phyloP scores from a whole-genome alignment of 257 asterid genomes.

The Solanum rostratum region DNA sequence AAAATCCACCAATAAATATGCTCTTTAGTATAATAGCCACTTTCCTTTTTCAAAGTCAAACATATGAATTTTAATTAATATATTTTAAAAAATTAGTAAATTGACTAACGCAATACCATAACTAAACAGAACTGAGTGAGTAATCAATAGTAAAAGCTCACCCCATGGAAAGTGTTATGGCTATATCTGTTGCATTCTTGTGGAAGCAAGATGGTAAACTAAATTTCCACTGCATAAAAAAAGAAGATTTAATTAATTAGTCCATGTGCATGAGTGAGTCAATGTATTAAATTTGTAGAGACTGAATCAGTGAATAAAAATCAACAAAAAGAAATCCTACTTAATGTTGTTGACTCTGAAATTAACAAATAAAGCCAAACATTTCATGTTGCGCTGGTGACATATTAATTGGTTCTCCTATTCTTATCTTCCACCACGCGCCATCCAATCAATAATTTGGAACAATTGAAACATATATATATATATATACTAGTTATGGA shows the following conservation, averaged over 20 bases:
- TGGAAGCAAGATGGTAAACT: neutral
- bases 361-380: neutral
- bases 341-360: neutral
- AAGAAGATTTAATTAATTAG: neutral
- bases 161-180: constrained; percentile 5
- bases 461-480: neutral
- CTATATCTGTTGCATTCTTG: neutral
- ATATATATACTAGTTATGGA: too few species aligned
- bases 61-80: too few species aligned
- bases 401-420: neutral
- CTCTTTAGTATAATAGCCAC: neutral
- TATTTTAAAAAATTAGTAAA: too few species aligned
- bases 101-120: too few species aligned
- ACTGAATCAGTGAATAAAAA: neutral
- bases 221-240: neutral
- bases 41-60: too few species aligned
- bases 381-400: neutral
- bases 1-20: neutral
- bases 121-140: too few species aligned
- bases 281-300: neutral
- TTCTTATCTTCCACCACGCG: neutral
- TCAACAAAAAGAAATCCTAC: neutral
- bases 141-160: too few species aligned
- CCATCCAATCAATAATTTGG: neutral
- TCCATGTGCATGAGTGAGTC: neutral